Evolutionary conservation across 345 rosid genomes (phyloP).

Genomic region (Euphorbia peplus): DNA sequence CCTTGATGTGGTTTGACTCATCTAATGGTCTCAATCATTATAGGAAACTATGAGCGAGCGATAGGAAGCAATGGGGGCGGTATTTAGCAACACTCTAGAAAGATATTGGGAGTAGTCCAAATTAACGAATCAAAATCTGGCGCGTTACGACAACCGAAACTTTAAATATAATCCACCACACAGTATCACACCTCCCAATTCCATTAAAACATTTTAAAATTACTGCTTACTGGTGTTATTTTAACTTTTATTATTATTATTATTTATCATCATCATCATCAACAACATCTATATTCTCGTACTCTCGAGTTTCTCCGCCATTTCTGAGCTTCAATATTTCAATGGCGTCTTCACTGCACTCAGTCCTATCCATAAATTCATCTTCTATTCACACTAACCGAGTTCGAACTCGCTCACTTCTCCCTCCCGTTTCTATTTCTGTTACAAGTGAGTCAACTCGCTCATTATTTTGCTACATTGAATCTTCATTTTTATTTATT

Average conservation of each 20-base stretch:
- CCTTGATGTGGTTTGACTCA: too few species aligned
- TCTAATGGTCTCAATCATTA: too few species aligned
- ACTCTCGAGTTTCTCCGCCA: constrained; percentile 3
- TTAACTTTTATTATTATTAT: neutral
- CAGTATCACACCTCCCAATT: neutral
- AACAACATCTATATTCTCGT: neutral
- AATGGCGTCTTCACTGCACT: constrained; percentile 62
- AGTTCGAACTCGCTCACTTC: constrained; percentile 31
- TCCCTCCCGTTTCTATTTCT: constrained; percentile 39
- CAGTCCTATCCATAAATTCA: constrained; percentile 40
- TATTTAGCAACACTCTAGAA: too few species aligned
- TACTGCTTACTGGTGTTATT: neutral
- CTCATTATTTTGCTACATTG: neutral
- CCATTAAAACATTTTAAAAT: neutral
- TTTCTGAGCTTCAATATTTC: constrained; percentile 12
- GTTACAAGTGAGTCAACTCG: constrained; percentile 51
- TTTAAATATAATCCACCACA: neutral
- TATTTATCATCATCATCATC: neutral
- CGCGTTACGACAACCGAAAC: constrained; percentile 9
- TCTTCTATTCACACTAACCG: constrained; percentile 33
- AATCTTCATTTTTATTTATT: neutral
- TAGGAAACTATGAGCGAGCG: too few species aligned
- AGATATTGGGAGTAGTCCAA: too few species aligned
- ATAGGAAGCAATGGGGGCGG: too few species aligned
- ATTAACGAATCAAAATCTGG: neutral